Evolutionary conservation across 2,329 filamentous ascomycete species (phyloP), one percentile per base, ranked within the genome.

Genomic region (Penicillium sp.): DNA sequence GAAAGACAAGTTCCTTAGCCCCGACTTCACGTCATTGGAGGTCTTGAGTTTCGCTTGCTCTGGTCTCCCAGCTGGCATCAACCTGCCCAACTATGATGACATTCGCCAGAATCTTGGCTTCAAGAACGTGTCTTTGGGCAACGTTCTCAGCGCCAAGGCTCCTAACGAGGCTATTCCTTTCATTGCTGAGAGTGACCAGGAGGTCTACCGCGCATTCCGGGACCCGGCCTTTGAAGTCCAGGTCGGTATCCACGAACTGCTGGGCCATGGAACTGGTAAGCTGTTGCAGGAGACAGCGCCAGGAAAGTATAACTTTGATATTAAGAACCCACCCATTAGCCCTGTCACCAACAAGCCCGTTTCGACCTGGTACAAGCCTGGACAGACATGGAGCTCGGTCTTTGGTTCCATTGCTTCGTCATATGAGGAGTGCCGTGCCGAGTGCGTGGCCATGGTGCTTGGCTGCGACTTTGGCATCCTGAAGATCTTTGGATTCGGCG

Each of bases 1-100:
- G 72, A 97, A 97, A 75, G 92, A 97, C 78, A 91, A 89, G 68
- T 99, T 99, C 75, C 77, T 96, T 35, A 93, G 90, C 50, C 94
- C 94, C 0, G 94, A 99, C 72, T 99, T 99, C 70, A 97, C 94
- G 0, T 94, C 89, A 10, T 81, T 97, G 1, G 94, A 99, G 73
- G 91, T 97, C 3, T 76, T 97, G 58, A 91, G 88, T 0, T 97
- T 97, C 65, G 82, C 84, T 22, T 82, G 83, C 9, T 83, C 80
- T 50, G 84, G 83, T 55, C 84, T 87, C 44, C 84, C 84, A 19
- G 83, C 82, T 14, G 83, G 83, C 26, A 83, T 83, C 66, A 84
- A 82, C 53, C 75, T 80, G 19, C 80, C 80, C n/a, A 83, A 84
- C 64, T 82, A 82, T 61, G 81, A 84, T 62, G 76, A 78, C 50